Conservation (phyloP, 2,329 filamentous ascomycete genomes). For the Talaromyces verruculosus region DNA sequence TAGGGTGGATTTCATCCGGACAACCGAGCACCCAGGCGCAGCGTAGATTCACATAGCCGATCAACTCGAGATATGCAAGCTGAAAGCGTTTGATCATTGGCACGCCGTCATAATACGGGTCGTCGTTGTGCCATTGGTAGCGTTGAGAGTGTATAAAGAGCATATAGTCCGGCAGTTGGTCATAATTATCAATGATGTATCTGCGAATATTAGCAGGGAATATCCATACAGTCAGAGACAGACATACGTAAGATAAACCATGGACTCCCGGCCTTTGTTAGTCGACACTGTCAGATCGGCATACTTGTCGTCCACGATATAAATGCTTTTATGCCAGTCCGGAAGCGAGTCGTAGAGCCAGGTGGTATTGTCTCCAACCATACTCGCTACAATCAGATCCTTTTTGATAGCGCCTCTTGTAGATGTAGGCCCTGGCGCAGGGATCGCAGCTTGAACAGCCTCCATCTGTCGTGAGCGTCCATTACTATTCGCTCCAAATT, state of each 20-base stretch:
- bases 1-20: constrained; percentile 52
- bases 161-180: constrained; percentile 42
- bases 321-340: constrained; percentile 55
- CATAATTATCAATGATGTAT: constrained; percentile 47
- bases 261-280: constrained; percentile 47
- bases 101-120: constrained; percentile 53
- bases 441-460: constrained; percentile 3
- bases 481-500: neutral
- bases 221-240: neutral
- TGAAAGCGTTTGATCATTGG: constrained; percentile 52
- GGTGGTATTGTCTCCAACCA: constrained; percentile 41
- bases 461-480: constrained; percentile 4
- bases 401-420: constrained; percentile 24
- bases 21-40: constrained; percentile 56
- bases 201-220: constrained; percentile 25
- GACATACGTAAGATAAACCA: constrained; percentile 47
- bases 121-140: constrained; percentile 53
- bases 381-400: constrained; percentile 43
- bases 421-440: constrained; percentile 10
- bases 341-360: constrained; percentile 43
- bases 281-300: constrained; percentile 51
- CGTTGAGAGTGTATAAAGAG: constrained; percentile 44
- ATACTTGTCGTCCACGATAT: constrained; percentile 54
- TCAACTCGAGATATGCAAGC: constrained; percentile 48
- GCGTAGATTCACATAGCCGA: constrained; percentile 57